Percentiles rank a stretch among this genome's conserved stretches.
Conservation (phyloP, 1,284 basidiomycete species). For the Ceratorhiza oryzae-sativae region DNA sequence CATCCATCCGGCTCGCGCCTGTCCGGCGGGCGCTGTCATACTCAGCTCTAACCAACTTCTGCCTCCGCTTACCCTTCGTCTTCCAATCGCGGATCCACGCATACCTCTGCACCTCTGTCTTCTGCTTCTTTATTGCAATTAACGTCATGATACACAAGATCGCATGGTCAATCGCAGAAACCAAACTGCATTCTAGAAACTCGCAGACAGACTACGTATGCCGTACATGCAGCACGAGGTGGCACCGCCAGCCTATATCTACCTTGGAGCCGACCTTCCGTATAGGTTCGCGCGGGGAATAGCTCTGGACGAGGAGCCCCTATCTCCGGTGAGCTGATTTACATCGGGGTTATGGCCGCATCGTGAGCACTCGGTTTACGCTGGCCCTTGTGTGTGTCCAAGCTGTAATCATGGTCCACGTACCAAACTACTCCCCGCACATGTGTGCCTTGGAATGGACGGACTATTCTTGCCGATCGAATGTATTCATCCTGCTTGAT, state of each 20-base stretch:
- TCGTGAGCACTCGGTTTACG: no score
- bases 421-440: no score
- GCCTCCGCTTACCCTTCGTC: neutral
- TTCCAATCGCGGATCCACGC: neutral
- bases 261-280: neutral
- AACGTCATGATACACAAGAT: neutral
- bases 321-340: conserved; percentile 28
- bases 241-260: neutral
- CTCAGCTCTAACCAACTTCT: no score
- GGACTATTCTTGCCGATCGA: no score
- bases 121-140: neutral
- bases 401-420: no score
- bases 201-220: neutral
- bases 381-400: neutral
- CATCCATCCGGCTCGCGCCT: neutral
- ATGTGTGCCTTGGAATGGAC: no score
- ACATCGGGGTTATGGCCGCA: neutral
- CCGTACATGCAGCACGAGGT: neutral
- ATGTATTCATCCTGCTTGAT: no score
- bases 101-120: neutral
- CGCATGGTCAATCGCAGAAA: neutral
- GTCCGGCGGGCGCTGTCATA: neutral
- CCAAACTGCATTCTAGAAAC: neutral
- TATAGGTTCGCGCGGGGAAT: neutral
- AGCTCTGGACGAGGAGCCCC: conserved; percentile 6